Evolutionary conservation across 805 yeast species (phyloP), one percentile per base, ranked within the genome.

Genomic region (Dipodascus geniculatus): DNA sequence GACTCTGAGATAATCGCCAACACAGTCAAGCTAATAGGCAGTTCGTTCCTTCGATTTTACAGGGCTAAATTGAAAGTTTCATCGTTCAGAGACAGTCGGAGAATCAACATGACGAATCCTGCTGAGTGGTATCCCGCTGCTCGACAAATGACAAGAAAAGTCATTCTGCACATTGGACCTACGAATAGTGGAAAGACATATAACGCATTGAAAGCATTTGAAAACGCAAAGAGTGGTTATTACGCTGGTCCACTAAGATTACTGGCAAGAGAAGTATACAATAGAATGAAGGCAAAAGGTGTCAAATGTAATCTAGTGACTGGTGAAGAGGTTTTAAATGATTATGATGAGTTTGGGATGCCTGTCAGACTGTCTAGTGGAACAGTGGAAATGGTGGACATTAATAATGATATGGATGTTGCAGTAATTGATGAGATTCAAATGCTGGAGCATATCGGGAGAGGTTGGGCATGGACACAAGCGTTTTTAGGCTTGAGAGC

Each of bases 171-270:
- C 65, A 87, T 93, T 9, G 99, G 99, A 0, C 99, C 99, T 1
- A 93, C 99, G 0, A 93, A 93, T 66, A 83, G 93, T 59, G 99
- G 99, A 11, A 93, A 93, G 63, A 93, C 98, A 0, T 86, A 87
- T 64, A 77, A 79, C 50, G 96, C 98, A 0, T 70, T 93, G 49
- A 74, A 84, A 61, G 75, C 80, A 53, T 73, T 93, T 50, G 81
- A 81, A 60, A 62, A 67, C 20, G 81, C 88, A 16, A 74, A 80
- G 31, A 75, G 81, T 19, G 99, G 99, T 0, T 86, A 85, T 59
- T 93, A 83, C 68, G 98, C 98, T 0, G 98, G 98, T 0, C 99
- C 99, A 0, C 71, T 93, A 49, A 74, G 99, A 56, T 73, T 93
- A 54, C 72, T 93, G 52, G 99, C 98, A 0, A 73, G 97, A 56